These are phyloP conservation scores for Aspergillus uvarum DNA, from an alignment of 2,329 filamentous ascomycete genomes.

Conservation along the genomic window DNA sequence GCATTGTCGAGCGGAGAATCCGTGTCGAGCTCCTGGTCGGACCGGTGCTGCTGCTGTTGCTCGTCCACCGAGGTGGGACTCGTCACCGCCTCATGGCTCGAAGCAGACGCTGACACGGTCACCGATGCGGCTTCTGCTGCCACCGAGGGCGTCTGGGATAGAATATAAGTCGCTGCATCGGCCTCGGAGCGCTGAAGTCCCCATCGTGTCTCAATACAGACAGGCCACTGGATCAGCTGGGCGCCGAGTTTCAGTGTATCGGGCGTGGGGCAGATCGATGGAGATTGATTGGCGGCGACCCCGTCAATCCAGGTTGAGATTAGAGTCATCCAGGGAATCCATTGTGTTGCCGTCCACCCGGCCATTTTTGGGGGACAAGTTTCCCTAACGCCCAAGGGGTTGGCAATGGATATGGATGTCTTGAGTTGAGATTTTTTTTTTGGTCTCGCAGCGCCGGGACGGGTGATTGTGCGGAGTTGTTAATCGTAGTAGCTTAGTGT, in stretches of 20 bases:
- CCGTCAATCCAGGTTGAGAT: slow-evolving; percentile 13
- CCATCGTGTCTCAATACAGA: slow-evolving; percentile 29
- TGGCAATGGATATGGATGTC: not conserved
- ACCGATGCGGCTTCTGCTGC: not conserved
- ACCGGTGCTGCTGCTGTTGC: slow-evolving; percentile 6
- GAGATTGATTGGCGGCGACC: slow-evolving; percentile 10
- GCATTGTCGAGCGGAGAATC: slow-evolving; percentile 70
- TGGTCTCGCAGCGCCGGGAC: not conserved
- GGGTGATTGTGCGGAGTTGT: not conserved
- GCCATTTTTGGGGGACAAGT: slow-evolving; percentile 4
- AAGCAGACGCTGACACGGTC: not conserved
- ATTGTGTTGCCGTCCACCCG: slow-evolving; percentile 15
- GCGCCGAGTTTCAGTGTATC: slow-evolving; percentile 19
- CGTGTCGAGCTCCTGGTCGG: slow-evolving; percentile 54
- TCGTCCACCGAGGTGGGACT: not conserved
- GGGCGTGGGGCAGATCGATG: slow-evolving; percentile 22
- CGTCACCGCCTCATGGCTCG: not conserved
- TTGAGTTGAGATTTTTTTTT: not conserved
- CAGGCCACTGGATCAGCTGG: slow-evolving; percentile 26
- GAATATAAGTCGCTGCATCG: not conserved
- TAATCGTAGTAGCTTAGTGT: not conserved
- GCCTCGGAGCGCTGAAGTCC: not conserved
- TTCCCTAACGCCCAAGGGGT: slow-evolving; percentile 5
- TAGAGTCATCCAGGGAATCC: slow-evolving; percentile 13
- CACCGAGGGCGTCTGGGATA: not conserved